phyloP scores from a whole-genome alignment of 768 basidiomycete species.

The Podaxis sp. region DNA sequence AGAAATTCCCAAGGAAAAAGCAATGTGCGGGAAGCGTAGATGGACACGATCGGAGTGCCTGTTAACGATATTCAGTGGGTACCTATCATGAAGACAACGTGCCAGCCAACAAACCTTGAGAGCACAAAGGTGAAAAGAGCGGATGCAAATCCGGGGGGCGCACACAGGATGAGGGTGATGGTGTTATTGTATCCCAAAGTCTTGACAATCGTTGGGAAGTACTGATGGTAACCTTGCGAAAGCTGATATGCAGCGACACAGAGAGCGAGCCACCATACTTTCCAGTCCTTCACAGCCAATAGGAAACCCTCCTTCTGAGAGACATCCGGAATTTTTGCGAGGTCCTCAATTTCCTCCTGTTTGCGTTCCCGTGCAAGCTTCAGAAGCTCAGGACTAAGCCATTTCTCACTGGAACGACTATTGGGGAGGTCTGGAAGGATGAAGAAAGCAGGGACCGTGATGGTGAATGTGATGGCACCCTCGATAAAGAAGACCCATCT shows the following conservation, averaged over 20 bases:
- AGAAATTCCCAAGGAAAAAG: slow-evolving; percentile 44
- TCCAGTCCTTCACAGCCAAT: slow-evolving; percentile 60
- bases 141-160: slow-evolving; percentile 59
- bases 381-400: slow-evolving; percentile 21
- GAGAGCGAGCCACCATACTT: slow-evolving; percentile 63
- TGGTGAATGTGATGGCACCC: slow-evolving; percentile 22
- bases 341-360: slow-evolving; percentile 45
- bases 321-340: slow-evolving; percentile 2
- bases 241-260: slow-evolving; percentile 45
- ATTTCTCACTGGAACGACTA: slow-evolving; percentile 28
- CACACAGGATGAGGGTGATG: slow-evolving; percentile 59
- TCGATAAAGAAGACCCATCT: slow-evolving; percentile 51
- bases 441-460: slow-evolving; percentile 39
- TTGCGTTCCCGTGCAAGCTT: slow-evolving; percentile 32
- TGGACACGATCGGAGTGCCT: slow-evolving; percentile 59
- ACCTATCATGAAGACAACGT: neutral
- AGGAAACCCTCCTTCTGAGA: slow-evolving; percentile 28
- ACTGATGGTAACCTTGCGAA: slow-evolving; percentile 55
- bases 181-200: slow-evolving; percentile 62
- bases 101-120: slow-evolving; percentile 29
- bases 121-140: slow-evolving; percentile 45
- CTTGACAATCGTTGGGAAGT: slow-evolving; percentile 62
- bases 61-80: neutral
- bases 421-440: slow-evolving; percentile 33
- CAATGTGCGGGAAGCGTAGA: slow-evolving; percentile 62